Base-by-base conservation (phyloP, 768 basidiomycete species). In the Xerocomellus dryophilus region DNA sequence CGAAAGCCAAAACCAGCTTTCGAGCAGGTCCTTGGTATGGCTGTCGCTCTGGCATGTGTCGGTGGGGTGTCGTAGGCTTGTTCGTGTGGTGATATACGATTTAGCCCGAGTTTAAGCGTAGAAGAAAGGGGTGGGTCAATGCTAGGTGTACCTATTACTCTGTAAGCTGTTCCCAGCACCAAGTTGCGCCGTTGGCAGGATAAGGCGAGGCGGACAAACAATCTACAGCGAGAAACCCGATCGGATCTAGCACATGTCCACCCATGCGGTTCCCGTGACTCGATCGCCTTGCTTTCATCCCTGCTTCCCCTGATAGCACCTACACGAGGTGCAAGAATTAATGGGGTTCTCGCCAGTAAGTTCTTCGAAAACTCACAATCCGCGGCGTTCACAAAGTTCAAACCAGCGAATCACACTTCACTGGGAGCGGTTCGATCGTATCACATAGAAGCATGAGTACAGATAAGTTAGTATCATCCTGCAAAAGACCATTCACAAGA, bases 1-100 rank as follows among this genome's bases (percentile, higher is more conserved):
- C 81, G 35, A 82, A 78, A 0, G 78, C 78, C 25, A 82, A 57
- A 5, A 81, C 74, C 7, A 82, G 66, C 52, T 74, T 75, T 36
- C 75, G 73, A 29, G 61, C 53, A 7, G 67, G n/a, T 17, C 80
- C 81, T 29, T 60, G 62, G 66, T 76, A 79, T 2, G 73, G 71
- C 29, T 66, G 58, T 61, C 76, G 59, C 43, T 62, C 61, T 41
- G 60, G 61, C 70, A 72, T 71, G 18, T 4, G 38, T 47, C 7
- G 23, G 18, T 23, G 34, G 31, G 11, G 9, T 25, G 29, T 40
- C 38, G 25, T 35, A 11, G 32, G 31, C 12, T 31, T 29, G 20
- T 27, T 29, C 31, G 42, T 38, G 20, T 27, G 32, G 11, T 35
- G 47, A 50, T 25, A 25, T 5, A 6, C 5, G 7, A 12, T 40